These are phyloP conservation scores for Pyrenula aspistea DNA, from an alignment of 495 filamentous ascomycete species.

Conservation along the genomic window DNA sequence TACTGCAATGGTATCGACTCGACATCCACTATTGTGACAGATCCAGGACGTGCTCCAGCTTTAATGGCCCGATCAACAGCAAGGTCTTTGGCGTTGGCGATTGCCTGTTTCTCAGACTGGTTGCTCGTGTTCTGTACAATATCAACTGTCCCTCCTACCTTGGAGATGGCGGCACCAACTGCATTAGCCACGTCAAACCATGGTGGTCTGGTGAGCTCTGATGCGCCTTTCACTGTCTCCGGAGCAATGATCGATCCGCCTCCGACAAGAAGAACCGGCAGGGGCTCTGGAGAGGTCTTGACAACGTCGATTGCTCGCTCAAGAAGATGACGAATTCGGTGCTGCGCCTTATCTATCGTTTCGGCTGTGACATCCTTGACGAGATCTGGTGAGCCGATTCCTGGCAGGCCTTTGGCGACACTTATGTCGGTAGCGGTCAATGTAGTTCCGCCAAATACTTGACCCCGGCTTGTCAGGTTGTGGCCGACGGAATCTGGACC, in stretches of 20 bases:
- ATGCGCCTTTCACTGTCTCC: background rate
- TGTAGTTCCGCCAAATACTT: constrained; percentile 39
- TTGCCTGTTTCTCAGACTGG: constrained; percentile 17
- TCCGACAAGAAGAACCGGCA: constrained; percentile 17
- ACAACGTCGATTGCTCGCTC: constrained; percentile 7
- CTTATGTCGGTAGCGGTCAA: constrained; percentile 40
- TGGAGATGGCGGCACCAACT: constrained; percentile 37
- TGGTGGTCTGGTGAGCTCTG: background rate
- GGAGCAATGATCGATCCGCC: constrained; percentile 13
- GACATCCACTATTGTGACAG: constrained; percentile 20
- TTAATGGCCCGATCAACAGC: constrained; percentile 27
- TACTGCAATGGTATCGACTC: constrained; percentile 25
- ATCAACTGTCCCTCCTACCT: constrained; percentile 19
- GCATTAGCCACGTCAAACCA: constrained; percentile 37
- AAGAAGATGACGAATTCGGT: constrained; percentile 9
- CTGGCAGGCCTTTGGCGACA: constrained; percentile 19
- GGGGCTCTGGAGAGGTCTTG: constrained; percentile 6
- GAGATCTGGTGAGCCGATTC: constrained; percentile 17
- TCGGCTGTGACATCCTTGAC: constrained; percentile 2
- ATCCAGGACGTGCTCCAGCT: constrained; percentile 18
- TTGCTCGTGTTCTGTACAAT: constrained; percentile 26
- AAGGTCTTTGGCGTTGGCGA: constrained; percentile 21
- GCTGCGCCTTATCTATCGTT: constrained; percentile 5
- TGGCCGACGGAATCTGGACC: constrained; percentile 47
- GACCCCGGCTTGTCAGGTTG: constrained; percentile 30